These are phyloP conservation scores for Sphaerulina musiva DNA, from an alignment of 2,329 filamentous ascomycete genomes.

Conservation along the genomic window DNA sequence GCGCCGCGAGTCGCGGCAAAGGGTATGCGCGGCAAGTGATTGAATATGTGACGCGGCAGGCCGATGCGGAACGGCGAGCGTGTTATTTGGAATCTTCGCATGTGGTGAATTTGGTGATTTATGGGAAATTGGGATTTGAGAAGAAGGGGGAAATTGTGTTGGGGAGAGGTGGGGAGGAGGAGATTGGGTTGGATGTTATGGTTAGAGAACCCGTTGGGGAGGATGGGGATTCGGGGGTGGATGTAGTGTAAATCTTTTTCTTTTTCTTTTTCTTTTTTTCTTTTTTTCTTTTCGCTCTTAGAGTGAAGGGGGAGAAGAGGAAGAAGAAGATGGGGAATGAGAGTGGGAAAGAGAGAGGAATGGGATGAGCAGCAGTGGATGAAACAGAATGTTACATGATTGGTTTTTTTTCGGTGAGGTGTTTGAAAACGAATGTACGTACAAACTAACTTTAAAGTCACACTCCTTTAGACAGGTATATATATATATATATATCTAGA, in stretches of 20 bases:
- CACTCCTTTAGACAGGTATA: neutral
- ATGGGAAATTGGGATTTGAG: slow-evolving; percentile 68
- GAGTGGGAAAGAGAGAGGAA: too few species aligned
- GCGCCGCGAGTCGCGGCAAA: slow-evolving; percentile 60
- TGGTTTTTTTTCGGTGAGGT: neutral
- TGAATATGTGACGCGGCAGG: slow-evolving; percentile 60
- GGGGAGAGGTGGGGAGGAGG: slow-evolving; percentile 52
- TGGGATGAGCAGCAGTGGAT: slow-evolving; percentile 6
- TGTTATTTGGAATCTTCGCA: slow-evolving; percentile 78
- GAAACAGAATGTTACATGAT: slow-evolving; percentile 16
- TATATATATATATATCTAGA: neutral
- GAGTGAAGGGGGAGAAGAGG: neutral
- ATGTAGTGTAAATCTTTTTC: slow-evolving; percentile 12
- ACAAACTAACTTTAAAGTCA: too few species aligned
- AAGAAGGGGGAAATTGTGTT: slow-evolving; percentile 53
- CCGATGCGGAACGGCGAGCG: slow-evolving; percentile 60
- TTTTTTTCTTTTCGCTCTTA: too few species aligned
- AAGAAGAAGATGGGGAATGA: neutral
- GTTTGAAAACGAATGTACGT: too few species aligned
- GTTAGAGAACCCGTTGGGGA: slow-evolving; percentile 57
- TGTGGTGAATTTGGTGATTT: slow-evolving; percentile 61
- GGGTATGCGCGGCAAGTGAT: slow-evolving; percentile 69
- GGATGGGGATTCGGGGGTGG: slow-evolving; percentile 21
- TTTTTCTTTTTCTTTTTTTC: too few species aligned
- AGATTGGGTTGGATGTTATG: slow-evolving; percentile 71